A percentile compares a stretch with the other conserved stretches of the same genome.
phyloP scores from a whole-genome alignment of 495 filamentous ascomycete genomes.

The Penicillium canariense region DNA sequence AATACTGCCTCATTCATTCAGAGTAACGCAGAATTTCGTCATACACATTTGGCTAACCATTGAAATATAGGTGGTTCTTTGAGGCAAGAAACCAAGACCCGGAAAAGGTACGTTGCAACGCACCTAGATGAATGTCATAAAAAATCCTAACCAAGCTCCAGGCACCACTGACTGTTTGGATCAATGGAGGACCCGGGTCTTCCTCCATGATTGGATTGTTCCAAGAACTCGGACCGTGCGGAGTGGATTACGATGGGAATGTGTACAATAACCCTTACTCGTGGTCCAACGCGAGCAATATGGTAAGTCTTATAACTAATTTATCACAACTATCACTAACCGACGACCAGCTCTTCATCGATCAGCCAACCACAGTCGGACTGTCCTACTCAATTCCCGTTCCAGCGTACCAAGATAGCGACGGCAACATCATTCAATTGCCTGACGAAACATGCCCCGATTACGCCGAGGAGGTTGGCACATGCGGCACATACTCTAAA shows the following conservation, averaged over 20 bases:
- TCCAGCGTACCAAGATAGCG: conserved; percentile 42
- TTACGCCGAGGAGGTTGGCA: conserved; percentile 40
- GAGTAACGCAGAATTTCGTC: not conserved
- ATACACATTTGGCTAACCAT: not conserved
- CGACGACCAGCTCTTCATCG: conserved; percentile 41
- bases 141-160: not conserved
- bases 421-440: conserved; percentile 30
- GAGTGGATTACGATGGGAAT: conserved; percentile 48
- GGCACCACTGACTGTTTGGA: conserved; percentile 62
- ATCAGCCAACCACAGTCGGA: conserved; percentile 59
- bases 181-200: conserved; percentile 59
- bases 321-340: not conserved
- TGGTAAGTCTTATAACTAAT: conserved; percentile 32
- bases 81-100: conserved; percentile 56
- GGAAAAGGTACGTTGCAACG: conserved; percentile 15
- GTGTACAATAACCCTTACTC: conserved; percentile 58
- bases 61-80: conserved; percentile 52
- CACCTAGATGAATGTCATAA: not conserved
- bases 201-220: conserved; percentile 62
- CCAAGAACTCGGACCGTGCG: conserved; percentile 62
- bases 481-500: conserved; percentile 56
- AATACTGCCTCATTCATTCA: no score
- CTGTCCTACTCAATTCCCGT: conserved; percentile 58
- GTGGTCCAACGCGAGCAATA: conserved; percentile 58
- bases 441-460: conserved; percentile 53